Conservation (phyloP, 2,329 filamentous ascomycete species). For the Achaetomium macrosporum region DNA sequence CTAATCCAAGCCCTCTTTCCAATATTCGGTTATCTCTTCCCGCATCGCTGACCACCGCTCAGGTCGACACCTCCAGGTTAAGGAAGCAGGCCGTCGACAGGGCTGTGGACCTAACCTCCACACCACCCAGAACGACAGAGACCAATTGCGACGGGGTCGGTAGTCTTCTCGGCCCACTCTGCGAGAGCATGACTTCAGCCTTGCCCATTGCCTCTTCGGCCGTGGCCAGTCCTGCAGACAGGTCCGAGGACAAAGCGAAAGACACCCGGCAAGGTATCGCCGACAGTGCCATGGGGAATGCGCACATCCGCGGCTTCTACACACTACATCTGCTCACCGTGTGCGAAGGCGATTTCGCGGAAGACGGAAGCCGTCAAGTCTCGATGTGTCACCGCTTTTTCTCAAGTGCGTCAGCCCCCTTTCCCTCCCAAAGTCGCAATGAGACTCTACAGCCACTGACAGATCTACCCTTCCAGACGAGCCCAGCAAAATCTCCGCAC, state of each 20-base stretch:
- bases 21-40: neutral
- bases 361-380: neutral
- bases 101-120: neutral
- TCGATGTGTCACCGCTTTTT: conserved; percentile 12
- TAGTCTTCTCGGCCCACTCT: conserved; percentile 7
- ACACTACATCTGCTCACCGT: conserved; percentile 17
- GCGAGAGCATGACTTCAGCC: too few species aligned
- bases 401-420: neutral
- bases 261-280: neutral
- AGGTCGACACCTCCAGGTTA: conserved; percentile 21
- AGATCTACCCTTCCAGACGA: neutral
- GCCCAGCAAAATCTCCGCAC: conserved; percentile 2
- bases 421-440: neutral
- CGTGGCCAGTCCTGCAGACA: conserved; percentile 2
- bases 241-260: neutral
- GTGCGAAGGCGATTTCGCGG: conserved; percentile 19
- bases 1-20: neutral
- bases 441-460: too few species aligned
- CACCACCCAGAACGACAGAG: conserved; percentile 1
- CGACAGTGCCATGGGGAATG: conserved; percentile 10
- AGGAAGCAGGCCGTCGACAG: conserved; percentile 10
- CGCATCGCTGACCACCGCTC: neutral
- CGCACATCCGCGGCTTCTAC: conserved; percentile 9
- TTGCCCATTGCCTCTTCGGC: conserved; percentile 14
- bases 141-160: conserved; percentile 5